Evolutionary conservation across 2,329 filamentous ascomycete genomes (phyloP), one percentile per base, ranked within the genome.

Genomic region (Scedosporium boydii): DNA sequence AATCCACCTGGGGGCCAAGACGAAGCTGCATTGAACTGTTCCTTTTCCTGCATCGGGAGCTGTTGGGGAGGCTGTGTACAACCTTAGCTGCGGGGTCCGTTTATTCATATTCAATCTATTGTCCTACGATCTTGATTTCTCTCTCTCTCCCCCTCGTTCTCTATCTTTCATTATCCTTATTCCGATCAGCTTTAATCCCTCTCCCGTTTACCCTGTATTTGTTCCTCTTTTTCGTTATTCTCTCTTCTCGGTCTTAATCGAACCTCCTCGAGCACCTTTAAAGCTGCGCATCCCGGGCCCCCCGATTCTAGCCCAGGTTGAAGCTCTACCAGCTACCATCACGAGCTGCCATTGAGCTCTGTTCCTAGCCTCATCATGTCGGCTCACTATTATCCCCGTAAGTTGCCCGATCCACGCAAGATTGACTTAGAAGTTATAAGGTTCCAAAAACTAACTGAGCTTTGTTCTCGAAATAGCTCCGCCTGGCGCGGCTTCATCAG

Each of bases 311-410:
- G 44, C 34, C 34, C 34, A 0, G 10, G 34, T 38, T 38, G 3
- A 7, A 23, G 21, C 23, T 55, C 23, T 23, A 23, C 51, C 7
- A 23, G 51, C 51, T 27, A 14, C 12, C 12, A 10, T 27, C 21
- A 55, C 18, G 51, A 23, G 18, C 23, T 55, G 51, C 18, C 4
- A 3, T 12, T 55, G 23, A 55, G 51, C 51, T 10, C 18, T 23
- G 12, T 14, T 10, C 18, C 26, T 21, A 21, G 44, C 34, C 10
- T 14, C 65, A 61, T 65, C 64, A 80, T 80, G 75, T 77, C 77
- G 63, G 70, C 70, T 59, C 75, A 77, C 62, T 81, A 76, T 67
- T 81, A 80, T 68, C 78, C 79, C 64, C 79, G 79, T 80, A 70
- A 69, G 77, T 44, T 46, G 46, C 34, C 55, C 29, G 53, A 21